Conservation (phyloP, 1,284 basidiomycete species). For the Fomitiporia mediterranea region DNA sequence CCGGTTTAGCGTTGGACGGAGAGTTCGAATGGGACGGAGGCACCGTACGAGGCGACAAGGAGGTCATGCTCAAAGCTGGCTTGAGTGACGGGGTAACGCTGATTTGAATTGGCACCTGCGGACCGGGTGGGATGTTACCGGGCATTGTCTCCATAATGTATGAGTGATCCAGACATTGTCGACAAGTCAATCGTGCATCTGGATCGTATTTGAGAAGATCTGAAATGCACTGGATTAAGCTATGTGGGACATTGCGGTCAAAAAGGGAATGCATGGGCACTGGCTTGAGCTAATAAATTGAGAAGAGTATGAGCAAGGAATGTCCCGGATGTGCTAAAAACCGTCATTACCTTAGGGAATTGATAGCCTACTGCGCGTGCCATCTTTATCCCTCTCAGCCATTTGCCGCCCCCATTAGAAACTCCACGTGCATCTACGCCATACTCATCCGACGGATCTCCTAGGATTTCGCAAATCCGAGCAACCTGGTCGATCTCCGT, state of each 20-base stretch:
- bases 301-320: constrained; percentile 12
- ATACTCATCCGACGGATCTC: constrained; percentile 87
- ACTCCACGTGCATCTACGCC: constrained; percentile 70
- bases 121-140: constrained; percentile 63
- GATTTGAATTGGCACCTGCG: constrained; percentile 38
- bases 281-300: constrained; percentile 58
- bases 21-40: constrained; percentile 58
- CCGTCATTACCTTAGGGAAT: constrained; percentile 73
- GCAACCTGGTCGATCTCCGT: constrained; percentile 93
- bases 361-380: constrained; percentile 83
- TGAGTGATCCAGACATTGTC: constrained; percentile 82
- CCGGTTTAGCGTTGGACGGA: constrained; percentile 34
- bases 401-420: constrained; percentile 81
- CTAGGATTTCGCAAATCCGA: constrained; percentile 86
- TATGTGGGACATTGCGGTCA: constrained; percentile 71
- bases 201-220: constrained; percentile 94
- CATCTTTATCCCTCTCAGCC: constrained; percentile 83
- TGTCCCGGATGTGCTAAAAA: too few species aligned
- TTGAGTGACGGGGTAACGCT: constrained; percentile 27
- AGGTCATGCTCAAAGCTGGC: constrained; percentile 36
- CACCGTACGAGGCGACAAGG: constrained; percentile 50
- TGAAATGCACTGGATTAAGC: constrained; percentile 87
- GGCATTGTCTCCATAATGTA: constrained; percentile 78
- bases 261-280: constrained; percentile 76
- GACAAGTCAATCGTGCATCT: constrained; percentile 76